Evolutionary conservation across 75 land plant genomes (phyloP).

Genomic region (Chamaecyparis obtusa): DNA sequence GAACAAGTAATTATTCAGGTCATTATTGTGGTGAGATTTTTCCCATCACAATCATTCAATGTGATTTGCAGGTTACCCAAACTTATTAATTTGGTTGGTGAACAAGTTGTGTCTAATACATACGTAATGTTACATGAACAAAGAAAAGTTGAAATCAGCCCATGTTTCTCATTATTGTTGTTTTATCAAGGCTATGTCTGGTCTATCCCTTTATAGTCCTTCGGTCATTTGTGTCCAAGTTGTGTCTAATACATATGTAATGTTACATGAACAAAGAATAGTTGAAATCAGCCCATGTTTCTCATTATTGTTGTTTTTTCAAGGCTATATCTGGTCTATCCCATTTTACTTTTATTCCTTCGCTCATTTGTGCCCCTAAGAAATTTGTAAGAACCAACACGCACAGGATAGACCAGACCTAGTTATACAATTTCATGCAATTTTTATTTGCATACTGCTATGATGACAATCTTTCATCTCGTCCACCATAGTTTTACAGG

Average conservation of each 20-base stretch:
- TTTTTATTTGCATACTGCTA: not conserved
- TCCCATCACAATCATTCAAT: slow-evolving; percentile 1
- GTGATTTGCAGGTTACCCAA: not conserved
- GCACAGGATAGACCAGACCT: not conserved
- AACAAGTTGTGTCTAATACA: not conserved
- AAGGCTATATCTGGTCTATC: not conserved
- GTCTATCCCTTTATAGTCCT: not conserved
- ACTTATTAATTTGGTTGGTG: not conserved
- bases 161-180: not conserved
- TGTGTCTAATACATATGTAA: not conserved
- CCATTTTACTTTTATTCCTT: not conserved
- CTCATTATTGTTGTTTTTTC: not conserved
- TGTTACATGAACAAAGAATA: not conserved
- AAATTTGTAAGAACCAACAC: not conserved
- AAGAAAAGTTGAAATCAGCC: not conserved
- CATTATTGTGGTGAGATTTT: slow-evolving; percentile 4
- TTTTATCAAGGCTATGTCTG: not conserved
- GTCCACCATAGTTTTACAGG: not conserved
- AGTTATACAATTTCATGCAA: not conserved
- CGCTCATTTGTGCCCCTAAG: not conserved
- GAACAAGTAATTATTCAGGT: not conserved
- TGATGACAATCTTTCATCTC: not conserved
- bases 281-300: not conserved
- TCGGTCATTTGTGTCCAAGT: not conserved
- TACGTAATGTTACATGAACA: not conserved